Base-by-base conservation (phyloP, 192 early-diverging fungal species). In the Radiomyces spectabilis region DNA sequence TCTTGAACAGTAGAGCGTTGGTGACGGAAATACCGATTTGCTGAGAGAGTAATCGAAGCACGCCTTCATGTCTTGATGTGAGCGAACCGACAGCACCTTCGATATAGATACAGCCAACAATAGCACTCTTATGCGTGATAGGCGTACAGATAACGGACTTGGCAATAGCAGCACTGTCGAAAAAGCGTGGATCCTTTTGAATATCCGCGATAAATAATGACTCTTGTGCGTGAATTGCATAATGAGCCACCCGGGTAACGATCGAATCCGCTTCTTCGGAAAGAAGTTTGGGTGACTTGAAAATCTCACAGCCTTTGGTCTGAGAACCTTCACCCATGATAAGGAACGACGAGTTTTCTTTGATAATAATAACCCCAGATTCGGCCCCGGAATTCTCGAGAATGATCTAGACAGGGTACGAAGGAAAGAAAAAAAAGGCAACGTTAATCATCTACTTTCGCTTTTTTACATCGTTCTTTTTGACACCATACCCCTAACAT, bases 11-110 rank as follows among this genome's bases (percentile, higher is more conserved):
- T 10, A 72, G 26, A 7, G 71, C 74, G 32, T 76, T 76, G 40
- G 74, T 76, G 21, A 76, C 69, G 6, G 67, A 68, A 42, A 76
- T 73, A 8, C 74, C 74, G 15, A 76, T 41, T 21, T 76, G 74
- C 32, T 70, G 71, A 3, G 72, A 69, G 18, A 76, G 38, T 18
- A 72, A 41, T 30, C 69, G 68, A 45, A 76, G 58, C 8, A 69
- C 67, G n/a, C 63, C 39, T 51, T 54, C 57, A 42, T 66, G 63
- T 0, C 63, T 34, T 7, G 45, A 49, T 21, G 63, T 59, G 0
- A 66, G 27, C 6, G 39, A 54, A 8, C 57, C 57, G 0, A 66
- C 67, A 7, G 59, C 72, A 5, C 69, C 58, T 53, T 76, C 74
- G 57, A 76, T 76, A 41, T 70, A 76, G 22, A 76, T 45, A 12